Percentiles rank a stretch among this genome's conserved stretches.
Conservation (phyloP, 2,329 filamentous ascomycete genomes). For the Penicillium occitanis region DNA sequence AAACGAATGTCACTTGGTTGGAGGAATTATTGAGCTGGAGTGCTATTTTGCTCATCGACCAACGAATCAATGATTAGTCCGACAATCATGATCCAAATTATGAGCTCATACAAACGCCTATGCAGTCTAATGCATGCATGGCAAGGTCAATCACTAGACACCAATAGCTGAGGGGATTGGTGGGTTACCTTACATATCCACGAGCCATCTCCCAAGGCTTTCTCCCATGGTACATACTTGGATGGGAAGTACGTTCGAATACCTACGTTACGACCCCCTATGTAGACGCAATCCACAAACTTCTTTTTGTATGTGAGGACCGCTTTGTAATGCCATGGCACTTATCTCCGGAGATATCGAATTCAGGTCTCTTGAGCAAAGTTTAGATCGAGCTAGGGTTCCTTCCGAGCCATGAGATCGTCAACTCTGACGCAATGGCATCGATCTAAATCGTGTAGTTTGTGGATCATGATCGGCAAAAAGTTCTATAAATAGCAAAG, state of each 20-base stretch:
- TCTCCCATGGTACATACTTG: not conserved
- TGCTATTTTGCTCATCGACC: too few relatives aligned
- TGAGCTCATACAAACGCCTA: not conserved
- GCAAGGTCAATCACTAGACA: not conserved
- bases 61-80: not conserved
- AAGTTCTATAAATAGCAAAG: not conserved
- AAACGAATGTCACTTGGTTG: too few relatives aligned
- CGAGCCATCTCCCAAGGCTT: not conserved
- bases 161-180: not conserved
- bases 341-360: too few relatives aligned
- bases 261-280: too few relatives aligned
- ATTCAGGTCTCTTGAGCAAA: not conserved
- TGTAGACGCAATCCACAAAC: too few relatives aligned
- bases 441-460: not conserved
- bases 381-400: not conserved
- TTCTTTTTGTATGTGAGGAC: too few relatives aligned
- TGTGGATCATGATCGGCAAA: not conserved
- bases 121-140: not conserved
- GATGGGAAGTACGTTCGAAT: not conserved
- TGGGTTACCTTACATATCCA: not conserved
- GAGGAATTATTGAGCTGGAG: too few relatives aligned
- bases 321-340: too few relatives aligned
- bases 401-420: not conserved
- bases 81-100: not conserved
- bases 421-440: not conserved